These are phyloP conservation scores for Eucalyptus curtisii DNA, from an alignment of 345 rosid species.

Conservation along the genomic window DNA sequence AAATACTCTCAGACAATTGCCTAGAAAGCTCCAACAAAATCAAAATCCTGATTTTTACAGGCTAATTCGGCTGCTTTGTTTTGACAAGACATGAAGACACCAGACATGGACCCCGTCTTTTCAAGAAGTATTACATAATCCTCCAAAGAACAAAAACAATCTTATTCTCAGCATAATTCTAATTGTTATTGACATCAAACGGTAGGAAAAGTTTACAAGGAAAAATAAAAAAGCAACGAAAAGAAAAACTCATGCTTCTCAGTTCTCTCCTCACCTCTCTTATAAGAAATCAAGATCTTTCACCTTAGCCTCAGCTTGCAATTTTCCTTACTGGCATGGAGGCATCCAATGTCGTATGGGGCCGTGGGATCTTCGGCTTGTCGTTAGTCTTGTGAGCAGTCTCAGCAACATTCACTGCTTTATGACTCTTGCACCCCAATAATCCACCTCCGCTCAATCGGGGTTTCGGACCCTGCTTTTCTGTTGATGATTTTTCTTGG, in stretches of 20 bases:
- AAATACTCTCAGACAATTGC: background rate
- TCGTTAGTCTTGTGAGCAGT: slow-evolving; percentile 11
- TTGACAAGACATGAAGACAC: background rate
- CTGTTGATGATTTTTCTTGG: background rate
- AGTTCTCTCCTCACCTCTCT: background rate
- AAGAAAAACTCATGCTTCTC: background rate
- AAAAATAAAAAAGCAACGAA: background rate
- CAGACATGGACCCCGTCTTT: background rate
- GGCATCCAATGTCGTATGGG: slow-evolving; percentile 1
- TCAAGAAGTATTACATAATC: background rate
- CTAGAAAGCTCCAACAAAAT: background rate
- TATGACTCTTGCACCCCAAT: slow-evolving; percentile 34
- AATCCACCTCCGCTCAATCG: slow-evolving; percentile 11
- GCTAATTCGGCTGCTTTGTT: background rate
- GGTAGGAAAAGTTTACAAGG: background rate
- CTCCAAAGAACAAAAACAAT: background rate
- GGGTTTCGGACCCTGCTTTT: slow-evolving; percentile 1
- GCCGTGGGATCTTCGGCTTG: slow-evolving; percentile 8
- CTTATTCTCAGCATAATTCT: background rate
- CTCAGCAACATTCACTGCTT: slow-evolving; percentile 38
- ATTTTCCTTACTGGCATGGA: background rate
- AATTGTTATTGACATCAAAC: background rate
- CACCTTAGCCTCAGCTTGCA: slow-evolving; percentile 5
- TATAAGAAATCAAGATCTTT: slow-evolving; percentile 5
- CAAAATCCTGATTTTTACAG: background rate